Percentiles rank a stretch among this genome's conserved stretches.
These are phyloP conservation scores for Bocquillonia castaneifolia DNA, from an alignment of 441 rosid species.

Conservation along the genomic window DNA sequence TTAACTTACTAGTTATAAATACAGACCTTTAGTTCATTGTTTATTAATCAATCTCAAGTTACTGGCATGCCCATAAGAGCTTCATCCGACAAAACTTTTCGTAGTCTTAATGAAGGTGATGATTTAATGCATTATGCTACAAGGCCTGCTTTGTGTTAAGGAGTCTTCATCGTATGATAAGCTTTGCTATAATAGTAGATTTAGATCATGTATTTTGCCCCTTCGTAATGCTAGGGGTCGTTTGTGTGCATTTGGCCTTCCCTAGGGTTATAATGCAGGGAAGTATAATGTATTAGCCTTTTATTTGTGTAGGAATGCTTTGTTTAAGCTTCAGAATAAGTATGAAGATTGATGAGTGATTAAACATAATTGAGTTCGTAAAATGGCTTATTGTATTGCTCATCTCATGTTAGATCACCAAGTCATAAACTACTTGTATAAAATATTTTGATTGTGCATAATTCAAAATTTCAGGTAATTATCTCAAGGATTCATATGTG, in stretches of 20 bases:
- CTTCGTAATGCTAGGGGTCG: no score
- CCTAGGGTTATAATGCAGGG: no score
- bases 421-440: neutral
- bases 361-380: no score
- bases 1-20: no score
- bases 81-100: neutral
- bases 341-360: no score
- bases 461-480: neutral
- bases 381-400: no score
- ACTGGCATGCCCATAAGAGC: neutral
- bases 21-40: neutral
- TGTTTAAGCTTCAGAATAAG: no score
- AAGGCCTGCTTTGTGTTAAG: neutral
- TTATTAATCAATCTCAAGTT: neutral
- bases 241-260: neutral
- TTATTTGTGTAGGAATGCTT: no score
- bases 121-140: neutral
- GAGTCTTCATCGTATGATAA: neutral
- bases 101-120: neutral
- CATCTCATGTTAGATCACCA: neutral
- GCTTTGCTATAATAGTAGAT: neutral
- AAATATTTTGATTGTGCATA: neutral
- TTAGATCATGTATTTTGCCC: no score
- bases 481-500: no score
- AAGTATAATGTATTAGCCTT: no score